These are phyloP conservation scores for Avena eriantha DNA, from an alignment of 176 grass and related monocot genomes.

Conservation along the genomic window DNA sequence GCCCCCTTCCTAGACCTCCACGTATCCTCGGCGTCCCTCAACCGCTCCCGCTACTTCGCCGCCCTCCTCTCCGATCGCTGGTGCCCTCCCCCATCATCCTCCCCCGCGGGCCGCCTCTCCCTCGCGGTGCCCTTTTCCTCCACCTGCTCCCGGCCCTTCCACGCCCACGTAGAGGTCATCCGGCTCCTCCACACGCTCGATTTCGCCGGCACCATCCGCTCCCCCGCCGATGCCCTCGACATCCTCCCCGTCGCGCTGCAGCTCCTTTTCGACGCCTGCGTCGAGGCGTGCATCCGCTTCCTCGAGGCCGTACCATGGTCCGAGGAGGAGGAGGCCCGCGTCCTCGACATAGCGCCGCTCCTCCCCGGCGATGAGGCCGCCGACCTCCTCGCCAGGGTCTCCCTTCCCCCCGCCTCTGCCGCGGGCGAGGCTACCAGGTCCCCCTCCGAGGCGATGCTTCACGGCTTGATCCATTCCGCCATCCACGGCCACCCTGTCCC, in stretches of 20 bases:
- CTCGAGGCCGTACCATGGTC: conserved; percentile 76
- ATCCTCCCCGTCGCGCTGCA: conserved; percentile 63
- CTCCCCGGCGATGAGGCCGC: conserved; percentile 55
- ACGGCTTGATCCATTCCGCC: conserved; percentile 68
- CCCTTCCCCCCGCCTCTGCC: not conserved
- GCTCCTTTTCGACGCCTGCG: conserved; percentile 69
- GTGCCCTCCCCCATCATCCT: conserved; percentile 38
- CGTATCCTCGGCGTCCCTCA: conserved; percentile 56
- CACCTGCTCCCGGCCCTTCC: conserved; percentile 47
- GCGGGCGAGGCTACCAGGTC: conserved; percentile 3
- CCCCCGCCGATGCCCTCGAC: conserved; percentile 59
- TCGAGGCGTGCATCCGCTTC: conserved; percentile 66
- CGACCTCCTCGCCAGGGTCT: conserved; percentile 58
- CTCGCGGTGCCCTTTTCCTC: not conserved
- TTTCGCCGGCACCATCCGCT: conserved; percentile 51
- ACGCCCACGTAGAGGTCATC: conserved; percentile 59
- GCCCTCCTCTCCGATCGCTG: conserved; percentile 62
- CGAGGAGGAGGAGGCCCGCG: conserved; percentile 57
- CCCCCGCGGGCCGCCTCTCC: conserved; percentile 13
- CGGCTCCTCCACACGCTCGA: conserved; percentile 72
- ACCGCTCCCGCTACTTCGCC: conserved; percentile 66
- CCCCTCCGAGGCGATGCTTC: conserved; percentile 68
- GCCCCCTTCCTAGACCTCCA: conserved; percentile 54
- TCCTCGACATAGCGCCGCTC: conserved; percentile 60
- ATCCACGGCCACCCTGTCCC: conserved; percentile 66